Evolutionary conservation across 2,329 filamentous ascomycete genomes (phyloP).

Genomic region (Exophiala sp.): DNA sequence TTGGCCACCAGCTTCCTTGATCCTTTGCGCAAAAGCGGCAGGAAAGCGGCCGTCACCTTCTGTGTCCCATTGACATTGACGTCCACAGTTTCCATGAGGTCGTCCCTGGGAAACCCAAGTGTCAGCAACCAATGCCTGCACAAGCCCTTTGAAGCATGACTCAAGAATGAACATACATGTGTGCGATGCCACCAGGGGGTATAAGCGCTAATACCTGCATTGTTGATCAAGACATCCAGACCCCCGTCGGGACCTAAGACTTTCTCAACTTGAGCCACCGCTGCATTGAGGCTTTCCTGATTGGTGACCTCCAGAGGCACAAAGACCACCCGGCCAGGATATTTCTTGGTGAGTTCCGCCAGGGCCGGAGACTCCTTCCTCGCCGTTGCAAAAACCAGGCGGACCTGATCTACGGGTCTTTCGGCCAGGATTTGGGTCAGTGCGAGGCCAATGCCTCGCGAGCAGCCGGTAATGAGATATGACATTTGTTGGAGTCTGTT

Average conservation of each 20-base stretch:
- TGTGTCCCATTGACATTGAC: constrained; percentile 42
- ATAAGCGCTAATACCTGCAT: constrained; percentile 35
- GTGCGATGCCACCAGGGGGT: constrained; percentile 2
- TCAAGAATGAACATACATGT: constrained; percentile 10
- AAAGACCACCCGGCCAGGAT: constrained; percentile 33
- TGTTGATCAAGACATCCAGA: constrained; percentile 46
- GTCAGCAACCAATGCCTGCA: not conserved
- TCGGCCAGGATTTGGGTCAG: constrained; percentile 31
- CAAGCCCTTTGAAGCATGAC: not conserved
- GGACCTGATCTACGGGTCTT: constrained; percentile 34
- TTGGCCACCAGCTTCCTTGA: constrained; percentile 41
- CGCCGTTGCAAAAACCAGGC: constrained; percentile 39
- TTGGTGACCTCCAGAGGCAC: constrained; percentile 38
- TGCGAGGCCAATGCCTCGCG: constrained; percentile 36
- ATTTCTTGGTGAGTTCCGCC: constrained; percentile 32
- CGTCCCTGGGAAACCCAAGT: not conserved
- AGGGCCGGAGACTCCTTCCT: constrained; percentile 31
- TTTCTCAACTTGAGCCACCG: constrained; percentile 33
- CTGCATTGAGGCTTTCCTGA: constrained; percentile 33
- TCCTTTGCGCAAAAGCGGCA: constrained; percentile 38
- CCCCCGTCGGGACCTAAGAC: constrained; percentile 34
- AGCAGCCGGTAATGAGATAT: constrained; percentile 37
- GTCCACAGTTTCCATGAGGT: constrained; percentile 32
- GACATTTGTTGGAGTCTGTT: too few relatives aligned
- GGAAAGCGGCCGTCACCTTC: constrained; percentile 36